Percentiles rank a stretch among this genome's conserved stretches.
phyloP scores from a whole-genome alignment of 202 grass and related monocot genomes.

The Panicum hallii region DNA sequence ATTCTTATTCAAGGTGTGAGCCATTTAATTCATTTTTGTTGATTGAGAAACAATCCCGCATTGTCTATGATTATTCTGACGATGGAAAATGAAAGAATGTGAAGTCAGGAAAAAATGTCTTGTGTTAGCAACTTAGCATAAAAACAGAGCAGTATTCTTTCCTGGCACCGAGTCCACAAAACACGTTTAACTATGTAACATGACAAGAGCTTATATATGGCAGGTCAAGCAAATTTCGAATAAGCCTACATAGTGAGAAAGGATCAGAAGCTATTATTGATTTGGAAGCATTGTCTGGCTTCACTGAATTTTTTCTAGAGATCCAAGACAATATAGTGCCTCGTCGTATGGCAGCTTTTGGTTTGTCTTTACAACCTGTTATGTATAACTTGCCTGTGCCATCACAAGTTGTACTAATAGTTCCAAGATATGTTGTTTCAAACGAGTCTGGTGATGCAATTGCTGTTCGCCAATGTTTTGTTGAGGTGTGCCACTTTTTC shows the following conservation, averaged over 20 bases:
- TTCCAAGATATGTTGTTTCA: slow-evolving; percentile 79
- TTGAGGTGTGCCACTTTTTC: slow-evolving; percentile 65
- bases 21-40: slow-evolving; percentile 25
- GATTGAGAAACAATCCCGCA: slow-evolving; percentile 25
- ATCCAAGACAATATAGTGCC: slow-evolving; percentile 53
- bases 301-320: slow-evolving; percentile 78
- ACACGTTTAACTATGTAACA: slow-evolving; percentile 37
- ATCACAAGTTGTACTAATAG: slow-evolving; percentile 71
- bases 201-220: slow-evolving; percentile 37
- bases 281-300: slow-evolving; percentile 78
- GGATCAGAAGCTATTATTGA: slow-evolving; percentile 66
- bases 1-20: slow-evolving; percentile 34
- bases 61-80: slow-evolving; percentile 25
- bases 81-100: slow-evolving; percentile 23
- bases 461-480: slow-evolving; percentile 79
- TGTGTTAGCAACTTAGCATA: neutral
- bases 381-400: slow-evolving; percentile 48
- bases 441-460: slow-evolving; percentile 69
- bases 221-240: slow-evolving; percentile 78
- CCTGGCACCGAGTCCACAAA: slow-evolving; percentile 4
- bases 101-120: slow-evolving; percentile 37
- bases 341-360: slow-evolving; percentile 63
- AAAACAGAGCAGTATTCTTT: slow-evolving; percentile 26
- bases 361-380: slow-evolving; percentile 65
- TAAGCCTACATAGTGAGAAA: slow-evolving; percentile 57